phyloP scores from a whole-genome alignment of 176 grass and related monocot genomes.

The Juncus inflexus region DNA sequence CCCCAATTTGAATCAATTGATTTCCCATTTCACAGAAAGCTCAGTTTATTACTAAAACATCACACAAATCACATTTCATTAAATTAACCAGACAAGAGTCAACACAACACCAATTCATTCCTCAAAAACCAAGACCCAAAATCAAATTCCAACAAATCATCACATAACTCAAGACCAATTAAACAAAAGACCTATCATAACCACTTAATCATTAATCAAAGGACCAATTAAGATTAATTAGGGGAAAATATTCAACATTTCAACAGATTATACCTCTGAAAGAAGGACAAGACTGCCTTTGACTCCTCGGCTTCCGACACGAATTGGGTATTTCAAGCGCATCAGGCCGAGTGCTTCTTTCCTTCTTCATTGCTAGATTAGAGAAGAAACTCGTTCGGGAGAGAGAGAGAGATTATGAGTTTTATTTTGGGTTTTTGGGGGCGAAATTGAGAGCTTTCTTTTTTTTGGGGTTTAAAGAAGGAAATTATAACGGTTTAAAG shows the following conservation, averaged over 20 bases:
- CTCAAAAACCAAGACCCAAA: conserved; percentile 2
- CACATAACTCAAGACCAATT: neutral
- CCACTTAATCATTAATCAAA: no score
- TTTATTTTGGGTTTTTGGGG: neutral
- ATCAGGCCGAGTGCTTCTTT: conserved; percentile 1
- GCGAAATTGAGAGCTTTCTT: no score
- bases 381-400: neutral
- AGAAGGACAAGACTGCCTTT: conserved; percentile 2
- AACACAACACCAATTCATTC: conserved; percentile 4
- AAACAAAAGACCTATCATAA: no score
- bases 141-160: neutral
- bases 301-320: conserved; percentile 12
- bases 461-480: no score
- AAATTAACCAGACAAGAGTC: neutral
- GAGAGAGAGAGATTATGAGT: conserved; percentile 1
- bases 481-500: no score
- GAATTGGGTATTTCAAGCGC: neutral
- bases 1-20: no score
- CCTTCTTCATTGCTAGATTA: neutral
- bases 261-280: neutral
- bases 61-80: neutral
- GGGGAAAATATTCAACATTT: neutral
- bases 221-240: neutral
- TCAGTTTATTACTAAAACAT: conserved; percentile 1
- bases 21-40: no score